Evolutionary conservation across 2,329 filamentous ascomycete genomes (phyloP).

Genomic region (Pestalotiopsis sp.): DNA sequence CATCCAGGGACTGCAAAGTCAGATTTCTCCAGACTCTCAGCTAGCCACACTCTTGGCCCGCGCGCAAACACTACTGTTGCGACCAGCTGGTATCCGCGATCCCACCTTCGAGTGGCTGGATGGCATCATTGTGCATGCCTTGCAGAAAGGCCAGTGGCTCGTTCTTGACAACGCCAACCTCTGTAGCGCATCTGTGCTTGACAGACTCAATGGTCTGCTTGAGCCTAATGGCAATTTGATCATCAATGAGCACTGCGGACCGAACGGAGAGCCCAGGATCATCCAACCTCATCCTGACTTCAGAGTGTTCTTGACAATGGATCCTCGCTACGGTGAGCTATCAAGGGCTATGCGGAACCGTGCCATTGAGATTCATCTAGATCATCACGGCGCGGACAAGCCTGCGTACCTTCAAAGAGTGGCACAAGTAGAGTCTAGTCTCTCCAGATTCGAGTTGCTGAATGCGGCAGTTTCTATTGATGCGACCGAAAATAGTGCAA

Average conservation of each 20-base stretch:
- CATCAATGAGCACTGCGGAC: slow-evolving; percentile 89
- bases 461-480: slow-evolving; percentile 35
- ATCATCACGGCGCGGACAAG: slow-evolving; percentile 40
- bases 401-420: slow-evolving; percentile 41
- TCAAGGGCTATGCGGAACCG: slow-evolving; percentile 97
- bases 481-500: slow-evolving; percentile 24
- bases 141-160: slow-evolving; percentile 87
- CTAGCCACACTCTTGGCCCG: slow-evolving; percentile 51
- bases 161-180: slow-evolving; percentile 97
- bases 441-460: slow-evolving; percentile 48
- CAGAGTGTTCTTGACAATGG: slow-evolving; percentile 90
- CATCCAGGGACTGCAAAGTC: slow-evolving; percentile 41
- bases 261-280: slow-evolving; percentile 78
- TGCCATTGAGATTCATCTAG: slow-evolving; percentile 84
- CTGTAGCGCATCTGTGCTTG: slow-evolving; percentile 91
- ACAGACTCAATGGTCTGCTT: slow-evolving; percentile 90
- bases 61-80: slow-evolving; percentile 52
- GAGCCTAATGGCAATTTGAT: slow-evolving; percentile 87
- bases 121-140: slow-evolving; percentile 84
- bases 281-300: slow-evolving; percentile 85
- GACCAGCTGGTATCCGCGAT: slow-evolving; percentile 62
- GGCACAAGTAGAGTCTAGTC: slow-evolving; percentile 49
- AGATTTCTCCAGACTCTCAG: slow-evolving; percentile 45
- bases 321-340: slow-evolving; percentile 88
- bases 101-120: slow-evolving; percentile 96